These are phyloP conservation scores for Bipolaris sorokiniana DNA, from an alignment of 2,329 filamentous ascomycete species.

Conservation along the genomic window DNA sequence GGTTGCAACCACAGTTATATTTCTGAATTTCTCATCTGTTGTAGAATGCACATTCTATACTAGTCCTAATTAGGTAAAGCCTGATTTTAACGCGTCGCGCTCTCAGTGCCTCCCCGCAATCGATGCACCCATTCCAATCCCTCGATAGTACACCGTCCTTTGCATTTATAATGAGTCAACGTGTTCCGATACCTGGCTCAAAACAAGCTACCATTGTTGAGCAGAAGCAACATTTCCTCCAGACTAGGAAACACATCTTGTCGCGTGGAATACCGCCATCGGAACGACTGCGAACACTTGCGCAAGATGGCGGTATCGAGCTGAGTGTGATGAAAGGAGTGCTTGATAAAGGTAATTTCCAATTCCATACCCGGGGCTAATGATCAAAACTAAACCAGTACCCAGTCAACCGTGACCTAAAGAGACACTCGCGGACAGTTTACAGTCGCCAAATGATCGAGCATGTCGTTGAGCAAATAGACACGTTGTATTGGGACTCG, in stretches of 20 bases:
- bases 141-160: neutral
- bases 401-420: slow-evolving; percentile 67
- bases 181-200: slow-evolving; percentile 19
- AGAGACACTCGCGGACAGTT: slow-evolving; percentile 69
- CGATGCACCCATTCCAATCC: neutral
- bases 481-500: slow-evolving; percentile 65
- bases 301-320: slow-evolving; percentile 53
- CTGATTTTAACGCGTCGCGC: slow-evolving; percentile 2
- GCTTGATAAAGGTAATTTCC: slow-evolving; percentile 55
- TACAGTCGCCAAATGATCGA: slow-evolving; percentile 73
- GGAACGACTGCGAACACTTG: slow-evolving; percentile 60
- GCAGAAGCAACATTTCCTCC: slow-evolving; percentile 69
- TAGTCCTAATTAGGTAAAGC: neutral
- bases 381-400: neutral
- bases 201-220: slow-evolving; percentile 56
- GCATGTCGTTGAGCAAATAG: slow-evolving; percentile 75
- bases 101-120: slow-evolving; percentile 9
- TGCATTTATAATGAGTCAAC: slow-evolving; percentile 12
- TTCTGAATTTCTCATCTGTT: too few relatives aligned
- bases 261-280: slow-evolving; percentile 65
- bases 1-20: neutral
- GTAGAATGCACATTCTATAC: neutral
- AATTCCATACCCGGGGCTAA: neutral
- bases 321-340: slow-evolving; percentile 59
- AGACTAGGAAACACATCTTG: slow-evolving; percentile 66